These are phyloP conservation scores for Pseudopyricularia cyperi DNA, from an alignment of 2,329 filamentous ascomycete species.

Conservation along the genomic window DNA sequence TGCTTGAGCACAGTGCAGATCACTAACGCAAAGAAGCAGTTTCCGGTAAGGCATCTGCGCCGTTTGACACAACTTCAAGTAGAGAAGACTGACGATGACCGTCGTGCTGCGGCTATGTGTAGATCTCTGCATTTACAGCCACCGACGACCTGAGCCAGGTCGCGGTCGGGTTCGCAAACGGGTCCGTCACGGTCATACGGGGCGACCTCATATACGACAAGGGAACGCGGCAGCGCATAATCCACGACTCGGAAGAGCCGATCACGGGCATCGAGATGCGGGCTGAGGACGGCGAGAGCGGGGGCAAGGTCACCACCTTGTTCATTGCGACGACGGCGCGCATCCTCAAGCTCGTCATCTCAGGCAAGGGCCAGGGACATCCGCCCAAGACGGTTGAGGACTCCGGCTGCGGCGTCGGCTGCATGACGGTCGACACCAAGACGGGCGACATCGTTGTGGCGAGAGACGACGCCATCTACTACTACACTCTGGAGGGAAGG, in stretches of 20 bases:
- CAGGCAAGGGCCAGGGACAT: slow-evolving; percentile 78
- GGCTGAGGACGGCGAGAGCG: slow-evolving; percentile 23
- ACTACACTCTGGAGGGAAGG: slow-evolving; percentile 73
- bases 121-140: slow-evolving; percentile 80
- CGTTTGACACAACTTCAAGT: background rate
- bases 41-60: slow-evolving; percentile 48
- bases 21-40: slow-evolving; percentile 82
- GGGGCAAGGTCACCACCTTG: slow-evolving; percentile 52
- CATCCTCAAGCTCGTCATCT: slow-evolving; percentile 76
- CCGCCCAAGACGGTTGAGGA: slow-evolving; percentile 83
- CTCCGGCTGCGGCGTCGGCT: slow-evolving; percentile 79
- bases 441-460: slow-evolving; percentile 84
- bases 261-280: slow-evolving; percentile 80
- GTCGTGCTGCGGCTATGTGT: background rate
- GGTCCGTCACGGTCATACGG: slow-evolving; percentile 81
- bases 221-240: slow-evolving; percentile 83
- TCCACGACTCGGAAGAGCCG: slow-evolving; percentile 94
- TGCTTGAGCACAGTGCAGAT: slow-evolving; percentile 79
- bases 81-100: background rate
- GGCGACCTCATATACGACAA: slow-evolving; percentile 93
- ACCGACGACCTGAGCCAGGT: slow-evolving; percentile 84
- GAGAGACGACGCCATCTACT: slow-evolving; percentile 89
- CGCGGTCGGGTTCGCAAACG: slow-evolving; percentile 91
- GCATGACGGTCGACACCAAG: slow-evolving; percentile 75
- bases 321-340: slow-evolving; percentile 87